Conservation (phyloP, 75 land plant species). For the Pinus tabuliformis region DNA sequence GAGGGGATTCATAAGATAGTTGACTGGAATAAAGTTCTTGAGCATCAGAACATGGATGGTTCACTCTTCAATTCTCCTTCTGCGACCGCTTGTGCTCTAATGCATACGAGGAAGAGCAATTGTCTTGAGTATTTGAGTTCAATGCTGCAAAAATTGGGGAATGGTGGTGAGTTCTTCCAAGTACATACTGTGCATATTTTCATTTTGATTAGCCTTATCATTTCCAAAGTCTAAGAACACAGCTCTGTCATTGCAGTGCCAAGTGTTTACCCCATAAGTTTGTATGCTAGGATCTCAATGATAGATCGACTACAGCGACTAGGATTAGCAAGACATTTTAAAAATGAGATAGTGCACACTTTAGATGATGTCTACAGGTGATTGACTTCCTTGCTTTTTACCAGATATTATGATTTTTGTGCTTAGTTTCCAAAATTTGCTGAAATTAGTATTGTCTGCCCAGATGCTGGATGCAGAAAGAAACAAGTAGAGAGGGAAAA, state of each 20-base stretch:
- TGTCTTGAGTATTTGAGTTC: slow-evolving; percentile 39
- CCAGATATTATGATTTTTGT: not conserved
- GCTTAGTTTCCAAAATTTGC: not conserved
- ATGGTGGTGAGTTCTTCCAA: slow-evolving; percentile 35
- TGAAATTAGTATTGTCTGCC: not conserved
- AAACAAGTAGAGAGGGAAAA: not conserved
- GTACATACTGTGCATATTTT: too few relatives aligned
- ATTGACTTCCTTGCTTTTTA: not conserved
- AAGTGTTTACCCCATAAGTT: slow-evolving; percentile 45
- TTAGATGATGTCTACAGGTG: slow-evolving; percentile 59
- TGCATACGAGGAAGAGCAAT: slow-evolving; percentile 19
- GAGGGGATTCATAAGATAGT: slow-evolving; percentile 49
- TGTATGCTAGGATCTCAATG: slow-evolving; percentile 29
- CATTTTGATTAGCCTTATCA: not conserved
- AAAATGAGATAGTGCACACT: slow-evolving; percentile 30
- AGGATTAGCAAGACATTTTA: slow-evolving; percentile 58
- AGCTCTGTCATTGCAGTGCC: slow-evolving; percentile 43
- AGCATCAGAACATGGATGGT: slow-evolving; percentile 55
- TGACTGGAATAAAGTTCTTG: slow-evolving; percentile 50
- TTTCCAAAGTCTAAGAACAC: not conserved
- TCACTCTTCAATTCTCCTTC: slow-evolving; percentile 70
- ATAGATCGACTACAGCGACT: slow-evolving; percentile 45
- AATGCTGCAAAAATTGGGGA: slow-evolving; percentile 25
- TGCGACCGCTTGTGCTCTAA: slow-evolving; percentile 59
- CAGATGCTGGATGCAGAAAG: slow-evolving; percentile 4